Evolutionary conservation across 805 yeast species (phyloP).

Genomic region (Candida pini): DNA sequence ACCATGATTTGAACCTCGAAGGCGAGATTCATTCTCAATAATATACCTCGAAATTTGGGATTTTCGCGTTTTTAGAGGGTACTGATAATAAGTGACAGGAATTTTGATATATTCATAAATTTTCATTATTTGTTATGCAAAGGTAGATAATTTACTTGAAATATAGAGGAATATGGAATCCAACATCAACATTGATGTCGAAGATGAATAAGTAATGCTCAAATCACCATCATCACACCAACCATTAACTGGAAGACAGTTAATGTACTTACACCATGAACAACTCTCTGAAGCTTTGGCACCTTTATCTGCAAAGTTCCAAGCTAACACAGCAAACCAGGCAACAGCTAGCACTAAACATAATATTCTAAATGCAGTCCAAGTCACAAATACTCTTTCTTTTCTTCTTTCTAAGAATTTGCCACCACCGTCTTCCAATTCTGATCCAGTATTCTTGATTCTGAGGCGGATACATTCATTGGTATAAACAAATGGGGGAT

Average conservation of each 20-base stretch:
- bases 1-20: too few relatives aligned
- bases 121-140: too few relatives aligned
- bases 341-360: conserved; percentile 41
- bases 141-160: neutral
- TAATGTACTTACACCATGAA: conserved; percentile 68
- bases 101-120: neutral
- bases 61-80: too few relatives aligned
- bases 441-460: too few relatives aligned
- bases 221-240: conserved; percentile 48
- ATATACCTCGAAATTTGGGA: too few relatives aligned
- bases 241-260: conserved; percentile 62
- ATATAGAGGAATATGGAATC: neutral
- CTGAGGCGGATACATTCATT: too few relatives aligned
- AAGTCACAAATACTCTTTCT: conserved; percentile 37
- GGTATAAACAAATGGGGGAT: conserved; percentile 42
- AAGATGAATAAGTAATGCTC: conserved; percentile 6
- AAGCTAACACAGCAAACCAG: conserved; percentile 44
- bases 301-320: conserved; percentile 43
- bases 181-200: neutral
- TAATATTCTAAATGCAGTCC: conserved; percentile 46
- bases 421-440: conserved; percentile 4
- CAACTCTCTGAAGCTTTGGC: conserved; percentile 40
- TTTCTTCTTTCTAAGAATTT: conserved; percentile 23
- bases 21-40: too few relatives aligned
- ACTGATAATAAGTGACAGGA: too few relatives aligned